These are phyloP conservation scores for Rutstroemia sp. DNA, from an alignment of 2,329 filamentous ascomycete species.

Conservation along the genomic window DNA sequence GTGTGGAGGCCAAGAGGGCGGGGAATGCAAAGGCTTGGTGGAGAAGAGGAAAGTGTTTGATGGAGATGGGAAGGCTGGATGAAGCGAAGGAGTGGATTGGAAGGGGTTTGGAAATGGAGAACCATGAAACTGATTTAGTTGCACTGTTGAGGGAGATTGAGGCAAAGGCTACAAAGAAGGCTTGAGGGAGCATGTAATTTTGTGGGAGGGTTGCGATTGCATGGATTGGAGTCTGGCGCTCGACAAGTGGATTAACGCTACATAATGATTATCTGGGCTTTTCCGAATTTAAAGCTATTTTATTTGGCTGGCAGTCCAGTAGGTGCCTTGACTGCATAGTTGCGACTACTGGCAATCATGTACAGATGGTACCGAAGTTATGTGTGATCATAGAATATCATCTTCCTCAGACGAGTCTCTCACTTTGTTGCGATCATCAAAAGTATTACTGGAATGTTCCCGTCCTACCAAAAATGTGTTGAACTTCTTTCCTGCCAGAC, in stretches of 20 bases:
- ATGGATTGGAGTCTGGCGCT: conserved; percentile 4
- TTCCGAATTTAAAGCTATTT: neutral
- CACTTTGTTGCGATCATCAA: too few species aligned
- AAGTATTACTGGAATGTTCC: too few species aligned
- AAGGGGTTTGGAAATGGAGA: conserved; percentile 75
- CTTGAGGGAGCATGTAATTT: neutral
- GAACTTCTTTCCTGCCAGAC: too few species aligned
- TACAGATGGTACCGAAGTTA: too few species aligned
- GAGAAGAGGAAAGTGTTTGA: conserved; percentile 73
- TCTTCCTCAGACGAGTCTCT: too few species aligned
- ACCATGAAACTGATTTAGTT: conserved; percentile 56
- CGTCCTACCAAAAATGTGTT: too few species aligned
- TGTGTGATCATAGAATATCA: too few species aligned
- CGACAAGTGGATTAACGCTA: neutral
- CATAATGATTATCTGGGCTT: neutral
- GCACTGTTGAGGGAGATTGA: conserved; percentile 58
- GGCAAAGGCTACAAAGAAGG: conserved; percentile 27
- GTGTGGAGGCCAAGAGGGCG: conserved; percentile 77
- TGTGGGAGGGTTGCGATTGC: too few species aligned
- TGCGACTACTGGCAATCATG: too few species aligned
- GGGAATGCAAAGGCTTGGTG: conserved; percentile 96
- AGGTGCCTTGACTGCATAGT: neutral
- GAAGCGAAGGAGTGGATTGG: conserved; percentile 77
- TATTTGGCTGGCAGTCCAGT: conserved; percentile 5
- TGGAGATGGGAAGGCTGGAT: conserved; percentile 82